A percentile compares a stretch with the other conserved stretches of the same genome.
These are phyloP conservation scores for Baorangia bicolor DNA, from an alignment of 768 basidiomycete species.

Conservation along the genomic window DNA sequence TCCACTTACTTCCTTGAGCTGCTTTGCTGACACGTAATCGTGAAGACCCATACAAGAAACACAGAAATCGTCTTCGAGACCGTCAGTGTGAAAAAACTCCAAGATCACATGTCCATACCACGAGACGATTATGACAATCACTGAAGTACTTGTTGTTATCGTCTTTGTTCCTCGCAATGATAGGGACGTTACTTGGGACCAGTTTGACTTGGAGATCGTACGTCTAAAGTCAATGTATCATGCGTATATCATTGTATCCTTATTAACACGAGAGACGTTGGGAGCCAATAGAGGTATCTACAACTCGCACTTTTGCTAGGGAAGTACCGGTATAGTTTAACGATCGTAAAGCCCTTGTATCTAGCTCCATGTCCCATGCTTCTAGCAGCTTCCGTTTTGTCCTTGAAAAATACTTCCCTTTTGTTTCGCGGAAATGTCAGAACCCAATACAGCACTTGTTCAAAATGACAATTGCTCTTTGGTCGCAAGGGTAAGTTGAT, in stretches of 20 bases:
- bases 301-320: not conserved
- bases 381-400: not conserved
- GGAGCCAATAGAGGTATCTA: not conserved
- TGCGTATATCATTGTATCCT: slow-evolving; percentile 3
- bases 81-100: slow-evolving; percentile 14
- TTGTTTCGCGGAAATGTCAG: not conserved
- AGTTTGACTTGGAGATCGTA: not conserved
- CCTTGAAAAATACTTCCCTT: too few relatives aligned
- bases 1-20: not conserved
- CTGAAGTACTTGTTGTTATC: not conserved
- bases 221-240: slow-evolving; percentile 7
- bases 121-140: not conserved
- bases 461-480: too few relatives aligned
- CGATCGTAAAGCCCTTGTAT: not conserved
- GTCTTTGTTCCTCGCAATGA: not conserved
- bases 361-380: not conserved
- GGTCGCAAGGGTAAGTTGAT: slow-evolving; percentile 7
- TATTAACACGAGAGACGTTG: not conserved
- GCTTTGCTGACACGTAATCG: not conserved
- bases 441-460: not conserved
- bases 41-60: slow-evolving; percentile 12
- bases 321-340: not conserved
- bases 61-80: slow-evolving; percentile 23
- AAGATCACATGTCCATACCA: slow-evolving; percentile 4
- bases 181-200: not conserved